Evolutionary conservation across 306 rosid genomes (phyloP), one percentile per base, ranked within the genome.

Genomic region (Pachyrhizus erosus): DNA sequence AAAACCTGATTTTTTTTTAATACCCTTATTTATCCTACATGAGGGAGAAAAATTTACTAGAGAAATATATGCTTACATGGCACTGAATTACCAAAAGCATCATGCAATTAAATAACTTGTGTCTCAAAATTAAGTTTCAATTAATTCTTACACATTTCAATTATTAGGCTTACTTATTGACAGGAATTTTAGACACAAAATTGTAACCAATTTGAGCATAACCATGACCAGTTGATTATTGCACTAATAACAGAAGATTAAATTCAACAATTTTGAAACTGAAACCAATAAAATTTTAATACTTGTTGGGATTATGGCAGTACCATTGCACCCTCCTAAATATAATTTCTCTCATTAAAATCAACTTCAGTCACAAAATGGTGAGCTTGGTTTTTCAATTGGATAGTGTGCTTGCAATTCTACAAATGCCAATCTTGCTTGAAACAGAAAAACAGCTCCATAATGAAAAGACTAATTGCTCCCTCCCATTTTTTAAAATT

Each of bases 51-150:
- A 46, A 18, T 43, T 77, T 66, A 55, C 78, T 4, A 55, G 72
- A 77, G 20, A 71, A 72, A 42, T 20, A 37, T n/a, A 82, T 20
- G 60, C 34, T 34, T 42, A 34, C 10, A 66, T n/a, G 43, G 68
- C 20, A 46, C 27, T 46, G 33, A 62, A 64, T 51, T 75, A 62
- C 75, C 46, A 65, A 76, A 87, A 84, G 76, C 49, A 75, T 3
- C 46, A 45, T 6, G 11, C 39, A 31, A n/a, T 65, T 65, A 27
- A 77, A n/a, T 76, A 42, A 61, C 42, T 31, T 37, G 15, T 49
- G 37, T 77, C 65, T 81, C 68, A 46, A 62, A 61, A 39, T 45
- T 74, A 76, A 49, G 27, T 21, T 73, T 24, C n/a, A 14, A n/a
- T 54, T 67, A 65, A 33, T 70, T 23, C 20, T 62, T 52, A 4